Base-by-base conservation (phyloP, 352 stramenopile species). In the Globisporangium solare region DNA sequence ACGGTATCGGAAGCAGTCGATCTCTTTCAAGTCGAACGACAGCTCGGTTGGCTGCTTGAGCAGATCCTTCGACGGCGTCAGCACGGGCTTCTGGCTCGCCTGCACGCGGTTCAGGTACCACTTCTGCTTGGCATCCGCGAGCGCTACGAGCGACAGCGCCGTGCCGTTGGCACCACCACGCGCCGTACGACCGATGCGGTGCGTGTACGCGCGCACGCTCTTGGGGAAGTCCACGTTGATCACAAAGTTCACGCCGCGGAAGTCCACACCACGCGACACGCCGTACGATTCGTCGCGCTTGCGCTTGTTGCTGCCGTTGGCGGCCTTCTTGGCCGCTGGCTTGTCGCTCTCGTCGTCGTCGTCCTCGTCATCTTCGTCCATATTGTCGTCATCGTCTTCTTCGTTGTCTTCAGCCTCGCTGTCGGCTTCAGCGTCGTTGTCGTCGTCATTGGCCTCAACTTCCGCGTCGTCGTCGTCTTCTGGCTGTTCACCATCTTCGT, bases 201-300 rank as follows among this genome's bases (percentile, higher is more conserved):
- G 98, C 31, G 94, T 98, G 74, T 99, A 99, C 24, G 94, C 96
- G 56, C 88, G 78, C 21, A 96, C 71, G 55, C 92, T 98, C 22
- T 83, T 81, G 2, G 98, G 97, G 63, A 99, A 97, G 66, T 99
- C 97, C 18, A 99, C 94, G 74, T 99, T 99, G 59, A 99, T 86
- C 35, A 99, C 97, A 74, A 99, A 99, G 24, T 90, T 97, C 32
- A 99, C 97, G 58, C 92, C 94, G 35, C 93, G 86, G 79, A 99
- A 99, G 64, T 99, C 98, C 43, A 99, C 85, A 58, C 98, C 98
- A 63, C 98, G 92, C 10, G 93, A 93, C 6, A 99, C 95, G 35
- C 96, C 97, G 71, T 98, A 99, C 45, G 93, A 80, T 50, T 89
- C 79, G 68, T 98, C 94, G 52, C 75, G 81, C 35, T 64, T 60